These are phyloP conservation scores for Cladosporium colombiae DNA, from an alignment of 2,329 filamentous ascomycete genomes.

Conservation along the genomic window DNA sequence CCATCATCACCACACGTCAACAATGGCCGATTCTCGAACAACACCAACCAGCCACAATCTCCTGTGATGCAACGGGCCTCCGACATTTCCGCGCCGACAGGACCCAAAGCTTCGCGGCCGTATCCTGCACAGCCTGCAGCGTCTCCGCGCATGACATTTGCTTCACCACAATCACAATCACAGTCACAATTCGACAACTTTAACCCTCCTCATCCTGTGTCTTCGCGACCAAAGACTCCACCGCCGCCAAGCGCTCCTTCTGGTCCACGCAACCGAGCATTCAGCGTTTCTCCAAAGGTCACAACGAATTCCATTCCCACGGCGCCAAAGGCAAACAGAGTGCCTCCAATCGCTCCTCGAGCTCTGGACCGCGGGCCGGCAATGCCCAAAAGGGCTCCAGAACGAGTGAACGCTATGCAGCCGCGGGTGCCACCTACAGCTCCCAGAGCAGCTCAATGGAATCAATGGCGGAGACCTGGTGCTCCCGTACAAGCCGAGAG, in stretches of 20 bases:
- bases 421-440: conserved; percentile 29
- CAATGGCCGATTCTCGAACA: conserved; percentile 25
- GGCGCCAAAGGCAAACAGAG: conserved; percentile 38
- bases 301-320: conserved; percentile 37
- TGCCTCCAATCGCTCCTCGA: conserved; percentile 31
- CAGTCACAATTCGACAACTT: conserved; percentile 27
- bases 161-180: conserved; percentile 29
- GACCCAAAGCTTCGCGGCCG: conserved; percentile 33
- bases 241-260: conserved; percentile 36
- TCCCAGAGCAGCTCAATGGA: conserved; percentile 36
- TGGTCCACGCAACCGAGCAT: conserved; percentile 36
- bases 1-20: conserved; percentile 28
- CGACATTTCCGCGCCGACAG: conserved; percentile 35
- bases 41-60: conserved; percentile 29
- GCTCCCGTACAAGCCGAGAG: conserved; percentile 29
- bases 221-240: conserved; percentile 15
- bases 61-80: conserved; percentile 28
- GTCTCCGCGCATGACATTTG: conserved; percentile 32
- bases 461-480: conserved; percentile 48
- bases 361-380: conserved; percentile 28
- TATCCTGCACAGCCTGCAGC: conserved; percentile 27
- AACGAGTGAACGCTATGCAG: conserved; percentile 14
- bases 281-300: conserved; percentile 39
- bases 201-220: background rate
- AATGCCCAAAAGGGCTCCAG: conserved; percentile 22